These are phyloP conservation scores for Alliaria petiolata DNA, from an alignment of 345 rosid species.

Conservation along the genomic window DNA sequence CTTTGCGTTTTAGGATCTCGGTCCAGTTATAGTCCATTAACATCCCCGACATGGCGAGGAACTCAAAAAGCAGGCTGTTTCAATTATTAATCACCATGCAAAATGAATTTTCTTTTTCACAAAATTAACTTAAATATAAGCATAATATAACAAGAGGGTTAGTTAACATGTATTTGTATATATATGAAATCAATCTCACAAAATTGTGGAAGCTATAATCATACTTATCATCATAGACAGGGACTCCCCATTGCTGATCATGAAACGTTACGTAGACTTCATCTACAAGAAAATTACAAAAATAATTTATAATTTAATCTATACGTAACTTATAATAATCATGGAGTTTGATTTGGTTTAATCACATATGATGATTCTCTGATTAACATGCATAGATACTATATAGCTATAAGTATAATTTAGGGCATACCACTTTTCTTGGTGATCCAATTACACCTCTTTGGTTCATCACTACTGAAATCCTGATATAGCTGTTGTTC, in stretches of 20 bases:
- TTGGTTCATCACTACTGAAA: constrained; percentile 46
- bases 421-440: constrained; percentile 65
- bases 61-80: constrained; percentile 82
- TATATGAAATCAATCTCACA: neutral
- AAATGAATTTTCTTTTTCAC: neutral
- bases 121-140: neutral
- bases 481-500: constrained; percentile 38
- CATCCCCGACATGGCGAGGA: constrained; percentile 87
- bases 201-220: constrained; percentile 10
- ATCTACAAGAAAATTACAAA: constrained; percentile 43
- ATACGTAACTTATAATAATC: neutral
- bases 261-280: constrained; percentile 81
- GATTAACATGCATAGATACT: neutral
- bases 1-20: constrained; percentile 76
- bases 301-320: neutral
- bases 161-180: neutral
- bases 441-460: constrained; percentile 90
- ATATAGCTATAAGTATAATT: neutral
- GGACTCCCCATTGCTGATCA: constrained; percentile 96
- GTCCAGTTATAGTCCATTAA: constrained; percentile 99
- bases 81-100: neutral
- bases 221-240: constrained; percentile 90
- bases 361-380: neutral
- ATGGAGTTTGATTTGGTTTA: neutral
- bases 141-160: neutral